Evolutionary conservation across 148 eudicot genomes (phyloP).

Genomic region (Diospyros kaki): DNA sequence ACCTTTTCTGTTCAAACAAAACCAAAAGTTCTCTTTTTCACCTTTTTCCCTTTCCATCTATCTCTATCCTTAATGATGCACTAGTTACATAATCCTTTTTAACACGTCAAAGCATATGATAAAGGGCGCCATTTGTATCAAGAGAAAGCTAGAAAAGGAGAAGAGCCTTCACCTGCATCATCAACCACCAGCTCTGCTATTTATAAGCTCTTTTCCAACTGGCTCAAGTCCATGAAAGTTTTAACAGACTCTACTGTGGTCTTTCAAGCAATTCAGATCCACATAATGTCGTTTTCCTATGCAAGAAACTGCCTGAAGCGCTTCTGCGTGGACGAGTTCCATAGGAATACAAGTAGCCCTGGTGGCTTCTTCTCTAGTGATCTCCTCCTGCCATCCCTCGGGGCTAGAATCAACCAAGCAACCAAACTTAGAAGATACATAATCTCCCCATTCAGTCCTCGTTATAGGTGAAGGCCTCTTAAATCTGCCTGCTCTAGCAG

Average conservation of each 20-base stretch:
- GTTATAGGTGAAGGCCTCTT: constrained; percentile 48
- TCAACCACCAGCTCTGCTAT: constrained; percentile 14
- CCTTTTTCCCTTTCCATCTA: too few species aligned
- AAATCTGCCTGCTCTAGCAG: too few species aligned
- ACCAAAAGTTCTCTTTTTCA: constrained; percentile 10
- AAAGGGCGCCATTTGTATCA: too few species aligned
- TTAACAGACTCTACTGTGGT: constrained; percentile 3
- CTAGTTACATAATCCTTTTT: too few species aligned
- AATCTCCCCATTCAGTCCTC: constrained; percentile 63
- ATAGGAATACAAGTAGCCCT: constrained; percentile 27
- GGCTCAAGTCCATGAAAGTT: constrained; percentile 8
- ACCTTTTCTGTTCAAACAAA: constrained; percentile 11
- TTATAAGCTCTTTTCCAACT: constrained; percentile 23
- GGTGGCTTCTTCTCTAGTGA: constrained; percentile 58
- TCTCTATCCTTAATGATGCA: too few species aligned
- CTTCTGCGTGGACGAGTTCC: constrained; percentile 54
- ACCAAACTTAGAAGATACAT: constrained; percentile 42
- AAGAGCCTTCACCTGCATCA: background rate
- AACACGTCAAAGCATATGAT: too few species aligned
- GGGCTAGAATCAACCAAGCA: constrained; percentile 61
- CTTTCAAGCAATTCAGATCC: constrained; percentile 4
- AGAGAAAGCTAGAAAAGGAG: too few species aligned
- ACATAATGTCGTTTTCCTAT: constrained; percentile 39
- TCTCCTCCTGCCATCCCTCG: constrained; percentile 72
- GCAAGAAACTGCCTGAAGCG: constrained; percentile 37